These are phyloP conservation scores for Colletotrichum somersetense DNA, from an alignment of 2,329 filamentous ascomycete species.

Conservation along the genomic window DNA sequence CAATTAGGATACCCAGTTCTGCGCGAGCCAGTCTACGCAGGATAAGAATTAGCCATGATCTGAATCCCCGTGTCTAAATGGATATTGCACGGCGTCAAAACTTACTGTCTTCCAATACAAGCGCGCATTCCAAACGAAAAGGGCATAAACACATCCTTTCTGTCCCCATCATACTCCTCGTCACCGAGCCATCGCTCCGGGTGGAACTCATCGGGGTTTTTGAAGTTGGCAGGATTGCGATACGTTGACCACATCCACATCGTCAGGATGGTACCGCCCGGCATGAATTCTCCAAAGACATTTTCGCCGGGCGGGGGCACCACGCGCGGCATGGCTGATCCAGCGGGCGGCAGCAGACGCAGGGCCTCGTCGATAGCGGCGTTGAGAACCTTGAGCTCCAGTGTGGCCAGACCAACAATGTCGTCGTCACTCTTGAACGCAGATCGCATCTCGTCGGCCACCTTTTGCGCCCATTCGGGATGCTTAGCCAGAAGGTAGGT, in stretches of 20 bases:
- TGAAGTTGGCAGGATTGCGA: neutral
- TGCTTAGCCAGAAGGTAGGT: neutral
- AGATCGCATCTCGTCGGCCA: neutral
- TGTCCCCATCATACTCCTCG: neutral
- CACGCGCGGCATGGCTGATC: neutral
- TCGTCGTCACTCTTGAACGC: neutral
- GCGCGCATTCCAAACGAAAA: neutral
- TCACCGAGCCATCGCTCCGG: neutral
- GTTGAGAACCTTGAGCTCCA: neutral
- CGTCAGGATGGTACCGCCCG: neutral
- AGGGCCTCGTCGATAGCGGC: neutral
- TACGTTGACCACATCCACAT: neutral
- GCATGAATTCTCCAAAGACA: neutral
- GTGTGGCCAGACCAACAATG: neutral
- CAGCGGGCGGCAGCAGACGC: neutral
- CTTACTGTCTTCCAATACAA: neutral
- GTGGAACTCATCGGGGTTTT: neutral
- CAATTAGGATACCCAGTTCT: neutral
- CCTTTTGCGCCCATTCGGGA: neutral
- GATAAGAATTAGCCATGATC: neutral
- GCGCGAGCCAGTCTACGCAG: neutral
- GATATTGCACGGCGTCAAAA: neutral
- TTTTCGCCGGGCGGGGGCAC: neutral
- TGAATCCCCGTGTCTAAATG: too few relatives aligned
- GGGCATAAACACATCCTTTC: neutral